Evolutionary conservation across 2,329 filamentous ascomycete genomes (phyloP).

Genomic region (Dissoconium aciculare): DNA sequence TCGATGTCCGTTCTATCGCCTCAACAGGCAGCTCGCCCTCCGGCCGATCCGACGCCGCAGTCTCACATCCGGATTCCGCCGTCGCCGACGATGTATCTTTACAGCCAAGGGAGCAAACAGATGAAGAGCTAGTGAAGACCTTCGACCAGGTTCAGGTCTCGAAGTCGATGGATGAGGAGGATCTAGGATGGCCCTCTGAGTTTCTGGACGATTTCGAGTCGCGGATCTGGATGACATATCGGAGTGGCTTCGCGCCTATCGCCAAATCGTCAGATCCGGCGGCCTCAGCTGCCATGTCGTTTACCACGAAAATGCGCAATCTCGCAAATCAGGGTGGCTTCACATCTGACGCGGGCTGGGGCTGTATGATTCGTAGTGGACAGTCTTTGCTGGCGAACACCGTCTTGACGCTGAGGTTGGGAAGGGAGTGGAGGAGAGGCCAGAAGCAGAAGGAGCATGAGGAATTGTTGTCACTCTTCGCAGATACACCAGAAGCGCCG

Average conservation of each 20-base stretch:
- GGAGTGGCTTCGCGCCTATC: slow-evolving; percentile 73
- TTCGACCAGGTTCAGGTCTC: slow-evolving; percentile 17
- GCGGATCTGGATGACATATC: slow-evolving; percentile 90
- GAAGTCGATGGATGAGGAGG: slow-evolving; percentile 22
- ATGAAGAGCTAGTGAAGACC: slow-evolving; percentile 17
- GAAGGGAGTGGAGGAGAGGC: slow-evolving; percentile 71
- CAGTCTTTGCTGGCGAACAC: slow-evolving; percentile 87
- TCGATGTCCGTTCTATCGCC: slow-evolving; percentile 8
- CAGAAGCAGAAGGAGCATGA: slow-evolving; percentile 45
- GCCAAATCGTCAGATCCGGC: slow-evolving; percentile 61
- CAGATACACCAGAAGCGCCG: slow-evolving; percentile 69
- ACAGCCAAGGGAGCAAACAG: slow-evolving; percentile 8
- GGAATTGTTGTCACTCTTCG: slow-evolving; percentile 63
- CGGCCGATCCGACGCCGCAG: slow-evolving; percentile 17
- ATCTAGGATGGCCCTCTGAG: slow-evolving; percentile 58
- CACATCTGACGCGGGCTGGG: slow-evolving; percentile 89
- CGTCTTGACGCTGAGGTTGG: slow-evolving; percentile 54
- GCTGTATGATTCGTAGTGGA: slow-evolving; percentile 95
- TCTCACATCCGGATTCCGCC: slow-evolving; percentile 22
- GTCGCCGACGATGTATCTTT: slow-evolving; percentile 15
- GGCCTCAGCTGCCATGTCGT: slow-evolving; percentile 56
- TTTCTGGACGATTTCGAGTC: slow-evolving; percentile 93
- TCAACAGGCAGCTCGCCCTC: slow-evolving; percentile 17
- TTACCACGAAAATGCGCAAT: slow-evolving; percentile 71
- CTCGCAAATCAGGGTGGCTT: slow-evolving; percentile 69